Conservation (phyloP, 1,284 basidiomycete genomes). For the Cutaneotrichosporon sp. region DNA sequence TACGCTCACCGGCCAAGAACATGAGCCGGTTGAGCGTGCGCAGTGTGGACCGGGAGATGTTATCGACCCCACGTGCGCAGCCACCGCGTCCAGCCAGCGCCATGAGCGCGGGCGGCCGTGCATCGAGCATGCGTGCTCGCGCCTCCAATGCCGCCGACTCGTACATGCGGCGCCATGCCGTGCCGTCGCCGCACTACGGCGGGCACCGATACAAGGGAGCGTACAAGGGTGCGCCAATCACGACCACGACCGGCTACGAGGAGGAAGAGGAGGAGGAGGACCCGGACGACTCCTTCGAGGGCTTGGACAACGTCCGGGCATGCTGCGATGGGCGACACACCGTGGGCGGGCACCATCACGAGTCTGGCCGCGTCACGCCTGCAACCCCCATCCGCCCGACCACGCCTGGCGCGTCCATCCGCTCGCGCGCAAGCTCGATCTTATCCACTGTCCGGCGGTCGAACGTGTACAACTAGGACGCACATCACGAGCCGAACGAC, state of each 20-base stretch:
- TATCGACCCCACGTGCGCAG: slow-evolving; percentile 37
- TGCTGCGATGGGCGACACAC: slow-evolving; percentile 90
- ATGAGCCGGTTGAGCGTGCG: slow-evolving; percentile 43
- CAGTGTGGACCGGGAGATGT: slow-evolving; percentile 36
- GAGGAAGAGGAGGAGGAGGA: slow-evolving; percentile 62
- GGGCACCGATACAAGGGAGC: slow-evolving; percentile 48
- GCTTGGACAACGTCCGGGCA: slow-evolving; percentile 88
- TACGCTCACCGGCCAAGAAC: slow-evolving; percentile 20
- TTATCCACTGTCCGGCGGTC: slow-evolving; percentile 26
- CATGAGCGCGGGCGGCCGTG: slow-evolving; percentile 47
- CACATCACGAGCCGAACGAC: not conserved
- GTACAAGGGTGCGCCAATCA: slow-evolving; percentile 39
- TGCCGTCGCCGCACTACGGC: slow-evolving; percentile 41
- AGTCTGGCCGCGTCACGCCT: slow-evolving; percentile 47
- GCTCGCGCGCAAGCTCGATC: slow-evolving; percentile 26
- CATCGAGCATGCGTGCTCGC: slow-evolving; percentile 64
- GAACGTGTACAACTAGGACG: not conserved
- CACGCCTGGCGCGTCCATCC: slow-evolving; percentile 34
- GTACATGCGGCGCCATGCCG: slow-evolving; percentile 68
- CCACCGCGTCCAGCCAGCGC: slow-evolving; percentile 57
- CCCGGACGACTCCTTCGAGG: slow-evolving; percentile 83
- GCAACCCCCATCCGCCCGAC: slow-evolving; percentile 31
- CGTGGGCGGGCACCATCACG: slow-evolving; percentile 60
- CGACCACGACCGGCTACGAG: slow-evolving; percentile 54
- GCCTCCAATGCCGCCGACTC: slow-evolving; percentile 84